These are phyloP conservation scores for Taphrina betulina DNA, from an alignment of 1,139 yeast species.

Conservation along the genomic window DNA sequence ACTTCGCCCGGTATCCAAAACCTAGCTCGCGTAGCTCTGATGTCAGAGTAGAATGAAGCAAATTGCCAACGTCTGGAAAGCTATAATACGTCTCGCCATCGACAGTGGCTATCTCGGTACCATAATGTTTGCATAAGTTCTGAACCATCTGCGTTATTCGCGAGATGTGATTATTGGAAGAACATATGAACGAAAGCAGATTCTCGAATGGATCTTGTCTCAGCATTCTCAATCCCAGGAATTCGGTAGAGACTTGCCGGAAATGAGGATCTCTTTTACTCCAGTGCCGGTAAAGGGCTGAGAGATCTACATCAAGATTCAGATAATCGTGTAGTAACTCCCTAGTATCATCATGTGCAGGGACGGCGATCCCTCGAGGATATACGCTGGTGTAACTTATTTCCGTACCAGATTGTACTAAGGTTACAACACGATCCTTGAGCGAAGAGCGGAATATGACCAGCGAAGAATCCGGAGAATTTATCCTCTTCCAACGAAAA, in stretches of 20 bases:
- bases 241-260: constrained; percentile 45
- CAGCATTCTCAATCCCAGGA: constrained; percentile 74
- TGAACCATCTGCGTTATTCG: constrained; percentile 90
- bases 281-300: constrained; percentile 64
- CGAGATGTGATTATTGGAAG: constrained; percentile 92
- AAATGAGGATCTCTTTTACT: constrained; percentile 54
- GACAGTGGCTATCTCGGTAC: constrained; percentile 57
- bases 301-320: constrained; percentile 58
- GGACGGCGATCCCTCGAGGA: constrained; percentile 32
- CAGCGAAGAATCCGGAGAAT: constrained; percentile 43
- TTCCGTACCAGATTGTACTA: constrained; percentile 43
- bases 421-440: constrained; percentile 44
- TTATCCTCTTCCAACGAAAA: constrained; percentile 46
- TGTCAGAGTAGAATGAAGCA: constrained; percentile 51
- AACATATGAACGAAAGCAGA: constrained; percentile 81
- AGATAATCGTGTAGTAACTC: constrained; percentile 65
- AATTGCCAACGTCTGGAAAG: constrained; percentile 65
- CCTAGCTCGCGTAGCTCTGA: constrained; percentile 56
- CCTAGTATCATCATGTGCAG: constrained; percentile 50
- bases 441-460: constrained; percentile 39
- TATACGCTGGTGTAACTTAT: constrained; percentile 30
- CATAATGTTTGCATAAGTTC: constrained; percentile 68
- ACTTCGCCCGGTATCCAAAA: constrained; percentile 92
- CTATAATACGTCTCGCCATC: constrained; percentile 63
- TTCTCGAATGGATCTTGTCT: constrained; percentile 98